Evolutionary conservation across 2,329 filamentous ascomycete genomes (phyloP), one percentile per base, ranked within the genome.

Genomic region (Penicillium sp.): DNA sequence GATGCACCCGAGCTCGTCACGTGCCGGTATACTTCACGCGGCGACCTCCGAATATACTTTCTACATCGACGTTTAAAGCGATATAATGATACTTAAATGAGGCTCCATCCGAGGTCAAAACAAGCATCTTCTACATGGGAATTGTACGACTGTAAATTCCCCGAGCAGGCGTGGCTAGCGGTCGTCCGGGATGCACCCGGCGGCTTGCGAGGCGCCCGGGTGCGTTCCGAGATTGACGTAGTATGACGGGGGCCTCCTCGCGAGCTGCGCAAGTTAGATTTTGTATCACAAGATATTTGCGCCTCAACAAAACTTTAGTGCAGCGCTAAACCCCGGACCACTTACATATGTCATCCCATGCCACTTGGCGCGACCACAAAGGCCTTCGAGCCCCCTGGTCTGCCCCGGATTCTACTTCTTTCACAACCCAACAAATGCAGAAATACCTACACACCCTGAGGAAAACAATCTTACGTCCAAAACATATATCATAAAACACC

Each of bases 151-250:
- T 8, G 17, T 17, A 7, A 49, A 32, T 37, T 32, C 29, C 39
- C 21, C 46, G 21, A 21, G 20, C 34, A 42, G 33, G 13, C 12
- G 13, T 27, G n/a, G 24, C 8, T 24, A 42, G 39, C 24, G 24
- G 39, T 26, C 13, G 1, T 26, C 40, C 59, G 57, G 55, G 34
- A 60, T 51, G 41, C 48, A 55, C 55, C 59, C 58, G 55, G 41
- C 5, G 15, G 15, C 20, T 20, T 21, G 24, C 20, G n/a, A 18
- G 17, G 33, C 23, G 24, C 6, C 33, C 59, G 59, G 57, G 57
- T 59, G 46, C 30, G 42, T 55, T 12, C 59, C 57, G 59, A 27
- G 13, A 17, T 60, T 56, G 55, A 54, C 55, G 58, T 54, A 54
- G 58, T 54, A 54, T 36, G 29, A 33, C 26, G 29, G 33, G 18